A percentile compares a stretch with the other conserved stretches of the same genome.
Evolutionary conservation across 2,329 filamentous ascomycete species (phyloP).

Genomic region (Aspergillus candidus): DNA sequence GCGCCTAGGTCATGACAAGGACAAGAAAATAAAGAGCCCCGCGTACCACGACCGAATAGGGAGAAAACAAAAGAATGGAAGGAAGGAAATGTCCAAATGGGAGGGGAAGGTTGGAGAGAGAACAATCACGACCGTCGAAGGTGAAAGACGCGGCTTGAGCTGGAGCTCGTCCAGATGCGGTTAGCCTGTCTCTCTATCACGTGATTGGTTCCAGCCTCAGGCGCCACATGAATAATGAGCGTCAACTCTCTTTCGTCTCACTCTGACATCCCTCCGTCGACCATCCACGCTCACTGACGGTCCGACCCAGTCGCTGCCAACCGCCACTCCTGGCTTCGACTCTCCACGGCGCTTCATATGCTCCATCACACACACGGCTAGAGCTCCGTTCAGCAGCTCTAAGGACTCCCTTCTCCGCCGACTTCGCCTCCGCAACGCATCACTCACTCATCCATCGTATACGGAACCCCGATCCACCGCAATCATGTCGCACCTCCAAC

Average conservation of each 20-base stretch:
- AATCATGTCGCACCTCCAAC: conserved; percentile 60
- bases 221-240: neutral
- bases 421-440: neutral
- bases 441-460: too few relatives aligned
- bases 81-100: conserved; percentile 10
- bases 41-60: too few relatives aligned
- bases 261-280: too few relatives aligned
- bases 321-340: too few relatives aligned
- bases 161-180: conserved; percentile 13
- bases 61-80: conserved; percentile 2
- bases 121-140: conserved; percentile 9
- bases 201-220: conserved; percentile 3
- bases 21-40: too few relatives aligned
- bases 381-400: neutral
- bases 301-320: too few relatives aligned
- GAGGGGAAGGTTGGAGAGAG: conserved; percentile 6
- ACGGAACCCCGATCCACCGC: conserved; percentile 5
- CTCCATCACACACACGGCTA: too few relatives aligned
- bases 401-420: neutral
- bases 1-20: conserved; percentile 15
- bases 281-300: too few relatives aligned
- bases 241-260: too few relatives aligned
- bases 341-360: too few relatives aligned
- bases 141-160: conserved; percentile 7
- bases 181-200: conserved; percentile 8